Conservation (phyloP, 257 asterid species). For the Capsicum pubescens region DNA sequence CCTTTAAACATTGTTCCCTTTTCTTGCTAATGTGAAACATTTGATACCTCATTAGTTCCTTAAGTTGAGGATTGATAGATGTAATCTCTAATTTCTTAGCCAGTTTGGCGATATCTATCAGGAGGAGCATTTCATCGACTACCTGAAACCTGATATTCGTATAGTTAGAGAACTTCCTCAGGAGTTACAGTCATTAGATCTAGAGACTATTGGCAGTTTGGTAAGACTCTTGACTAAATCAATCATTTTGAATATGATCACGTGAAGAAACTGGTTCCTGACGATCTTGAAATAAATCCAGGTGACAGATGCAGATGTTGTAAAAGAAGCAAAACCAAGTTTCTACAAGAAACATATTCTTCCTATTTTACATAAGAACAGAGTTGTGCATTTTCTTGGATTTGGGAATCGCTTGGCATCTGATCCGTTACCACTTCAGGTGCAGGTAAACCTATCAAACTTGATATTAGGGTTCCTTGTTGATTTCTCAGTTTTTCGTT, state of each 20-base stretch:
- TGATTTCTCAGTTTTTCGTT: conserved; percentile 28
- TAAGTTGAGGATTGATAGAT: conserved; percentile 49
- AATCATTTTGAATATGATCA: background rate
- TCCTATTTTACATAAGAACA: conserved; percentile 80
- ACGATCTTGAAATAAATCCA: conserved; percentile 37
- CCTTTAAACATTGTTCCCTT: background rate
- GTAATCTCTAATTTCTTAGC: conserved; percentile 70
- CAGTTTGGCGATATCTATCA: conserved; percentile 98
- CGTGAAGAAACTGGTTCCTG: background rate
- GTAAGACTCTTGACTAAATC: conserved; percentile 50
- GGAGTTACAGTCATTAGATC: conserved; percentile 82
- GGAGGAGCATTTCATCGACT: conserved; percentile 90
- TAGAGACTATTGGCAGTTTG: conserved; percentile 93
- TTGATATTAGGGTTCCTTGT: conserved; percentile 24
- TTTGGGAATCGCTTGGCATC: conserved; percentile 99
- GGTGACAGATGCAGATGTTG: conserved; percentile 82
- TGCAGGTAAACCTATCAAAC: conserved; percentile 65
- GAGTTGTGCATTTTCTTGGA: conserved; percentile 95
- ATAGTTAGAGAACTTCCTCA: conserved; percentile 85
- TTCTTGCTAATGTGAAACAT: background rate
- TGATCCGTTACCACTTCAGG: conserved; percentile 76
- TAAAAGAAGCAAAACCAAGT: conserved; percentile 96
- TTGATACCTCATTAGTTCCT: conserved; percentile 22
- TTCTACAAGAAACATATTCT: conserved; percentile 83
- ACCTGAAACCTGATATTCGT: conserved; percentile 80